Evolutionary conservation across 768 basidiomycete genomes (phyloP), one percentile per base, ranked within the genome.

Genomic region (Serendipita indica): DNA sequence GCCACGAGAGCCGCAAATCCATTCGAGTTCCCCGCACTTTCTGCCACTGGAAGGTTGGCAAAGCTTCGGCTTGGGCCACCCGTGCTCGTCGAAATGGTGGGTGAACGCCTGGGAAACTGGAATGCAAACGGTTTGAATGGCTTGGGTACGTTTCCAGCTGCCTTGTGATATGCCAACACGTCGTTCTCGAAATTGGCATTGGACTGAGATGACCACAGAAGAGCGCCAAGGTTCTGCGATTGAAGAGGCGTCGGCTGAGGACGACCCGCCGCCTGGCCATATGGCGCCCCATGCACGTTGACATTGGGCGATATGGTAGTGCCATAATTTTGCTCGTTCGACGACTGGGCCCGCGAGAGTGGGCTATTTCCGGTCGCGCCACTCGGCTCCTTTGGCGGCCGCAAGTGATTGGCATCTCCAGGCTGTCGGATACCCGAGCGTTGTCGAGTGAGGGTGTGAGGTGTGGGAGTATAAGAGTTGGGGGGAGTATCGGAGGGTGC

Each of bases 91-190:
- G 49, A 54, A 32, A 54, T 30, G 1, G 30, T 28, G 20, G 49
- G 49, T n/a, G 49, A 54, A 22, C 49, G 3, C 30, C 32, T 25
- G 4, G 49, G 49, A 28, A 54, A 54, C 49, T 54, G 49, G 22
- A 54, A 54, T 4, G 49, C 49, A 30, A 54, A 54, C 22, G 49
- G 49, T 28, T 54, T 54, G 49, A 54, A 54, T 16, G 49, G 49
- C n/a, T 54, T 54, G 7, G 49, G 49, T 30, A 54, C 30, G 22
- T 54, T 54, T 27, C 49, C 49, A 54, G 49, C 49, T 4, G 49
- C 49, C 30, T 54, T 54, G 22, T 54, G 49, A 28, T 27, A 54
- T 30, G 49, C 49, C 22, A 16, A 32, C 30, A 54, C 49, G 4
- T 54, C 49, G 22, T 30, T 54, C 20, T 54, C 49, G n/a, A n/a